Base-by-base conservation (phyloP, 805 yeast genomes). In the Jamesozyma hellenica region DNA sequence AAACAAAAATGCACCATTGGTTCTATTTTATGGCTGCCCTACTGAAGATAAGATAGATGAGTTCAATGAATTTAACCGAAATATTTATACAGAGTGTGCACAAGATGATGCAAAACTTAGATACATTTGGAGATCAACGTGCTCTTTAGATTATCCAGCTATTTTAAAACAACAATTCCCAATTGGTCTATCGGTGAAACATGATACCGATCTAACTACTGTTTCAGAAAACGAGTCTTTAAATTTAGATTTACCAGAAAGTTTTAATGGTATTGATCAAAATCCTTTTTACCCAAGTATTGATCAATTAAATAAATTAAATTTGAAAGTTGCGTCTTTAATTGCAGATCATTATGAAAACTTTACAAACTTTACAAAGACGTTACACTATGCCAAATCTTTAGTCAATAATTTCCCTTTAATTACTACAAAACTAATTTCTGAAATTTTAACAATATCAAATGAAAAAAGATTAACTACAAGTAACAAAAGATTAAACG, bases 121-220 rank as follows among this genome's bases (percentile, higher is more conserved):
- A 36, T 82, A 84, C 55, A 72, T 79, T 2, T 75, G 94, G 81
- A 71, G 96, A 48, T 79, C 86, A 49, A 66, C 75, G n/a, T 55
- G 58, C 32, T 32, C 48, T 7, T 18, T 42, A 4, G 48, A 52
- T 21, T 43, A 49, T 12, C 26, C 41, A 10, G 26, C 21, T 6
- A 34, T 42, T 7, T 32, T 28, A 2, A 15, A 6, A 2, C 42
- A 44, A 7, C 39, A 34, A 0, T 60, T 67, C 10, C 46, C 73
- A 11, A 38, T 55, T 2, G 52, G 54, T 6, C 44, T 43, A 35
- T 57, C 49, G 28, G 40, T 36, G 40, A 58, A 21, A 43, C 52
- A 23, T 56, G 60, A 26, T 58, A 67, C 30, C 57, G 36, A 57
- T 61, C 21, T 43, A 3, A 51, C 59, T 0, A 33, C 75, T 0